These are phyloP conservation scores for Geranomyces michiganensis DNA, from an alignment of 192 early-diverging fungal species.

Conservation along the genomic window DNA sequence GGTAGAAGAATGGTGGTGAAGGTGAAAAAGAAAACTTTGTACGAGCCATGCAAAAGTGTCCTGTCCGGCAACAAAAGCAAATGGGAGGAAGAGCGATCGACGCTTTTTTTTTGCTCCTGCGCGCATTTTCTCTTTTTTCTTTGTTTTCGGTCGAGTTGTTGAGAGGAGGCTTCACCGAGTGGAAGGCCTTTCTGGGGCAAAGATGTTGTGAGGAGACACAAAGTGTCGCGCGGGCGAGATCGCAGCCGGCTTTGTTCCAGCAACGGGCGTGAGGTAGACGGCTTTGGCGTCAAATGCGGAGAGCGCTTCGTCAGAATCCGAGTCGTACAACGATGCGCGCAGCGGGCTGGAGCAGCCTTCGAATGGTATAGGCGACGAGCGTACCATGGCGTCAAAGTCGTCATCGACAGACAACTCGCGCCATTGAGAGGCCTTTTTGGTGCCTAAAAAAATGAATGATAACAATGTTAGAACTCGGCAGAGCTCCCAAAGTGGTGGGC, in stretches of 20 bases:
- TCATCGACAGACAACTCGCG: background rate
- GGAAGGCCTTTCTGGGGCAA: constrained; percentile 11
- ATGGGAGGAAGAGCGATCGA: no score
- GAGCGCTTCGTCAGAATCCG: constrained; percentile 3
- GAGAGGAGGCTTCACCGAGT: background rate
- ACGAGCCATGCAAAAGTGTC: no score
- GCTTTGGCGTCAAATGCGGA: background rate
- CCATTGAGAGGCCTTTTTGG: background rate
- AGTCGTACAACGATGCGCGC: constrained; percentile 11
- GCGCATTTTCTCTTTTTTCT: no score
- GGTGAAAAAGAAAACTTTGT: no score
- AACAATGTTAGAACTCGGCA: no score
- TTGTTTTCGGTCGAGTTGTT: no score
- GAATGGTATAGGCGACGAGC: constrained; percentile 12
- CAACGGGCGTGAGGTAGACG: constrained; percentile 16
- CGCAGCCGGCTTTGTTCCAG: background rate
- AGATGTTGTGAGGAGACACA: constrained; percentile 25
- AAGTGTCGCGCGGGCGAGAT: constrained; percentile 11
- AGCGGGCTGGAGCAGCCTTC: constrained; percentile 5
- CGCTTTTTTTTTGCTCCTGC: no score
- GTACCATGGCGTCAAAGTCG: background rate
- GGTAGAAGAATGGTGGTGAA: no score
- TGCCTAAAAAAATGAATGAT: no score
- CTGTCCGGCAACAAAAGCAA: no score
- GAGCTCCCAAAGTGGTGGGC: no score